A percentile compares a stretch with the other conserved stretches of the same genome.
Conservation (phyloP, 164 flowering plant genomes). For the Chimonanthus salicifolius region DNA sequence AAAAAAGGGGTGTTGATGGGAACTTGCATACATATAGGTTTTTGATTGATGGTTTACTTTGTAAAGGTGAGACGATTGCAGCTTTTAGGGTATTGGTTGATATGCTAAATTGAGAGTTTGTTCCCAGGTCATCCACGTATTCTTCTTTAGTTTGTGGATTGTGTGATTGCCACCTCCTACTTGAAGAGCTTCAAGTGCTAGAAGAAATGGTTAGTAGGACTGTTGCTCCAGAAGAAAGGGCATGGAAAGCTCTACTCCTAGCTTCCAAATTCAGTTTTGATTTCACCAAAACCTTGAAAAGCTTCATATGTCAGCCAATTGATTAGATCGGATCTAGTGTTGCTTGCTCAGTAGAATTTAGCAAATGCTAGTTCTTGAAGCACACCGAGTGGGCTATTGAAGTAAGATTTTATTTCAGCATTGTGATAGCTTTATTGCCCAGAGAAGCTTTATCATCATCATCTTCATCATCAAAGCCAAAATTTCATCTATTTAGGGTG, state of each 20-base stretch:
- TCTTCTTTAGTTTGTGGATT: constrained; percentile 40
- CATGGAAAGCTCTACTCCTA: constrained; percentile 43
- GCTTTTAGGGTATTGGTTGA: constrained; percentile 44
- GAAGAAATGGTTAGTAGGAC: constrained; percentile 23
- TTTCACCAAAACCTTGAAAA: background rate
- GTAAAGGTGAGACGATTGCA: constrained; percentile 36
- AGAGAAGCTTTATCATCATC: background rate
- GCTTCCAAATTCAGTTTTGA: background rate
- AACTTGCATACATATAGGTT: constrained; percentile 40
- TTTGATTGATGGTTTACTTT: constrained; percentile 41
- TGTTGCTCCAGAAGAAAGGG: constrained; percentile 36
- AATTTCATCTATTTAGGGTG: too few species aligned
- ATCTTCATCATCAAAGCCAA: too few species aligned
- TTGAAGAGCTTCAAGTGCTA: constrained; percentile 36
- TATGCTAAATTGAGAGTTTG: constrained; percentile 29
- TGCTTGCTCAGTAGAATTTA: background rate
- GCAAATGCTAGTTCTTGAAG: background rate
- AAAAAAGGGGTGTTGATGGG: constrained; percentile 29
- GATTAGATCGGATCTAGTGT: background rate
- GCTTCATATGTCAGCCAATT: background rate
- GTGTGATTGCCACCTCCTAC: constrained; percentile 26
- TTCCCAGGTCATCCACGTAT: constrained; percentile 24
- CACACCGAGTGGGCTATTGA: background rate
- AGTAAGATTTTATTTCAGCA: background rate
- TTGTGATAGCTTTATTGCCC: background rate